These are phyloP conservation scores for Elymus sibiricus DNA, from an alignment of 176 grass and related monocot species.

Conservation along the genomic window DNA sequence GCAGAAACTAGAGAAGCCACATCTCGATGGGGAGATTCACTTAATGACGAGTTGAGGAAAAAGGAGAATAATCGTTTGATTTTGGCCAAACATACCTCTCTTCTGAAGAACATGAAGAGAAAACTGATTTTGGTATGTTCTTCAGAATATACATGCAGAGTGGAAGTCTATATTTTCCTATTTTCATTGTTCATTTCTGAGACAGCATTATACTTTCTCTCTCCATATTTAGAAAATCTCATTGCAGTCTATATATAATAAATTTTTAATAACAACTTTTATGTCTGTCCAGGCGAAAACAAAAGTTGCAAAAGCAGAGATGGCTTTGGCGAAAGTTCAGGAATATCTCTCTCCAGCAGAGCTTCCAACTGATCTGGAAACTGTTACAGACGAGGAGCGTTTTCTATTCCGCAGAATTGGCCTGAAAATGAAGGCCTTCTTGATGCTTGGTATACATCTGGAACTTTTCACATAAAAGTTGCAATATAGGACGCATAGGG, in stretches of 20 bases:
- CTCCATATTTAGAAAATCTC: neutral
- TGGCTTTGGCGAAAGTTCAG: constrained; percentile 80
- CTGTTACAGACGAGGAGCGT: constrained; percentile 86
- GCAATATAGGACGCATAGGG: constrained; percentile 19
- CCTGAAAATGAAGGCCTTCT: constrained; percentile 86
- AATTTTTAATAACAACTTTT: neutral
- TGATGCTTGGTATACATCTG: constrained; percentile 71
- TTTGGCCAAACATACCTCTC: constrained; percentile 67
- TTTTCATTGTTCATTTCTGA: constrained; percentile 4
- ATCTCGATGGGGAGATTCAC: constrained; percentile 58
- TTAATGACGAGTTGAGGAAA: constrained; percentile 57
- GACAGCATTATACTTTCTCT: neutral
- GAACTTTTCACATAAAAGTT: constrained; percentile 19
- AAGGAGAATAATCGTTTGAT: constrained; percentile 58
- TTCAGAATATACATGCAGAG: constrained; percentile 14
- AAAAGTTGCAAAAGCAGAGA: constrained; percentile 89
- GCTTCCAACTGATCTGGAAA: constrained; percentile 93
- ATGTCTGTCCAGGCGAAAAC: constrained; percentile 56
- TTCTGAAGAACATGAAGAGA: constrained; percentile 71
- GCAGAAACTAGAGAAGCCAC: constrained; percentile 78
- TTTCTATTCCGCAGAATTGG: constrained; percentile 70
- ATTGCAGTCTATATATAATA: constrained; percentile 10
- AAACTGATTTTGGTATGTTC: constrained; percentile 73
- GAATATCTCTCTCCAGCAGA: constrained; percentile 60
- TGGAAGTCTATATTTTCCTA: neutral